A percentile compares a stretch with the other conserved stretches of the same genome.
phyloP scores from a whole-genome alignment of 139 green algal genomes.

The Chlamydomonas sp. region DNA sequence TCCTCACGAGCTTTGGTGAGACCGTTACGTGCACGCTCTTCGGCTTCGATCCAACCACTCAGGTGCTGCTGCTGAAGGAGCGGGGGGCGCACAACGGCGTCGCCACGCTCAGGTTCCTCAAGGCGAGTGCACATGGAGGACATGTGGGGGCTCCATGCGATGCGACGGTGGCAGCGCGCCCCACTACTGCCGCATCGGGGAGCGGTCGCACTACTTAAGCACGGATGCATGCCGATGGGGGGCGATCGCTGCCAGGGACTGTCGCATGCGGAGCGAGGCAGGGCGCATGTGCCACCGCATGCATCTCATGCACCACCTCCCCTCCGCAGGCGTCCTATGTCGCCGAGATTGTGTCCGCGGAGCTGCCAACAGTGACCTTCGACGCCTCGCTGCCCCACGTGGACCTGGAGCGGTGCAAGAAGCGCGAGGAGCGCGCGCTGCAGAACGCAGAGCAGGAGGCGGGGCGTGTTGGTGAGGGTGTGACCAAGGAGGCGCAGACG shows the following conservation, averaged over 20 bases:
- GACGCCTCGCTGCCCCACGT: conserved; percentile 49
- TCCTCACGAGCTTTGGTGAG: conserved; percentile 25
- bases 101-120: conserved; percentile 36
- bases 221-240: no score
- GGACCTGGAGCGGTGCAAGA: conserved; percentile 44
- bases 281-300: no score
- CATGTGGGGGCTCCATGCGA: no score
- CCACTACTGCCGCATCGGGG: no score
- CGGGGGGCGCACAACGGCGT: conserved; percentile 38
- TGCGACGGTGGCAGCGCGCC: no score
- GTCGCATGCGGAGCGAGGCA: no score
- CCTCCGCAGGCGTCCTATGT: conserved; percentile 26
- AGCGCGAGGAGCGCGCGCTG: conserved; percentile 60
- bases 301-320: no score
- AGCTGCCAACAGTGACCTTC: conserved; percentile 11
- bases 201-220: no score
- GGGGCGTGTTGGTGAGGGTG: conserved; percentile 61
- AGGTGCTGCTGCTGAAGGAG: conserved; percentile 46
- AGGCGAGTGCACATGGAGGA: no score
- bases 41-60: conserved; percentile 37
- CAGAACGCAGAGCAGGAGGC: conserved; percentile 62
- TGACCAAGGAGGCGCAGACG: conserved; percentile 63
- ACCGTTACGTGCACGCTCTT: conserved; percentile 45
- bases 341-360: conserved; percentile 14
- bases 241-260: no score